A percentile compares a stretch with the other conserved stretches of the same genome.
Evolutionary conservation across 164 flowering plant genomes (phyloP).

Genomic region (Echeveria elegans): DNA sequence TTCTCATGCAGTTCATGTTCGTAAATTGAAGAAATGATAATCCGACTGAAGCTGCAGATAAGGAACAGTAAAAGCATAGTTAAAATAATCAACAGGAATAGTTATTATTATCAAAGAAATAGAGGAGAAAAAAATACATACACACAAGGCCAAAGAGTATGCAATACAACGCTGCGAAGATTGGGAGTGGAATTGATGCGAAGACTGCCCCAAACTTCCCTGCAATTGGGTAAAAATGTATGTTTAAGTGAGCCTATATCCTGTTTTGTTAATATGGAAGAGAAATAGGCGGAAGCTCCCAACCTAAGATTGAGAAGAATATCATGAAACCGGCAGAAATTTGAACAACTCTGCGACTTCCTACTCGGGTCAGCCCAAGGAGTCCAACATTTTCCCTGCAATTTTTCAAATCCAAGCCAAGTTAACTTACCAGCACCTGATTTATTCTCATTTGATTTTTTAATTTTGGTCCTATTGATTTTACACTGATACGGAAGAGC

Average conservation of each 20-base stretch:
- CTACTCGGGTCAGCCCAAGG: slow-evolving; percentile 92
- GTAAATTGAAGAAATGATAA: slow-evolving; percentile 93
- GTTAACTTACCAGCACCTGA: slow-evolving; percentile 6
- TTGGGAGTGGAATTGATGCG: slow-evolving; percentile 95
- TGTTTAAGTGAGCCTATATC: not conserved
- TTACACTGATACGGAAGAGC: slow-evolving; percentile 95
- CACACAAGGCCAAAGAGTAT: slow-evolving; percentile 90
- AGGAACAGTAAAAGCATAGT: not conserved
- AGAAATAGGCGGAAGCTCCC: slow-evolving; percentile 8
- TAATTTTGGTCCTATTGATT: slow-evolving; percentile 10
- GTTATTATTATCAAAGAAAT: not conserved
- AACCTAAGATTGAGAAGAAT: slow-evolving; percentile 85
- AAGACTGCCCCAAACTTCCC: slow-evolving; percentile 99
- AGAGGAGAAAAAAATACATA: slow-evolving; percentile 25
- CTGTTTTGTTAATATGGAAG: not conserved
- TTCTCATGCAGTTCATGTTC: slow-evolving; percentile 97
- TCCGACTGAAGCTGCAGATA: slow-evolving; percentile 77
- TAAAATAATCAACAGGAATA: not conserved
- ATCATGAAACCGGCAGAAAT: slow-evolving; percentile 98
- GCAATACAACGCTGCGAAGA: slow-evolving; percentile 87
- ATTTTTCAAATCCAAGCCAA: slow-evolving; percentile 6
- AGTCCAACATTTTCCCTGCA: slow-evolving; percentile 95
- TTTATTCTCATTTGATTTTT: not conserved
- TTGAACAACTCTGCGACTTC: slow-evolving; percentile 97
- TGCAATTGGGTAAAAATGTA: slow-evolving; percentile 21